Conservation (phyloP, 129 eudicot species). For the Arctium lappa region DNA sequence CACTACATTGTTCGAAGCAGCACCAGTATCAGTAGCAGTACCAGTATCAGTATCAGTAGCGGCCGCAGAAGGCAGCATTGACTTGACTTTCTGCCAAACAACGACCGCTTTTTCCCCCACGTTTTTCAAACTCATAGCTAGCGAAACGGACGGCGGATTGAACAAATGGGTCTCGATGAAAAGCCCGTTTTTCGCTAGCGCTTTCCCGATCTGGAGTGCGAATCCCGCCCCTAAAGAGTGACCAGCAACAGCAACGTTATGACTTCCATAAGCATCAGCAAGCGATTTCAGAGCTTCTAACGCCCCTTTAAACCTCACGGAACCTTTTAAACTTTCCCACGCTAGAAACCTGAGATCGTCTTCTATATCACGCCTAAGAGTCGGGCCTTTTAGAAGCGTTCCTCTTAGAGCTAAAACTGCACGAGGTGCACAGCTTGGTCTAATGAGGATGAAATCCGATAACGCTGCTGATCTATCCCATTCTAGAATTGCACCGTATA, state of each 20-base stretch:
- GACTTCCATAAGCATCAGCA: conserved; percentile 62
- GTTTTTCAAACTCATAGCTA: conserved; percentile 71
- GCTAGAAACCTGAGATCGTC: conserved; percentile 91
- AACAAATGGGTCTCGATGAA: conserved; percentile 92
- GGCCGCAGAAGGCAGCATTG: conserved; percentile 56
- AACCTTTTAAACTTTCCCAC: conserved; percentile 94
- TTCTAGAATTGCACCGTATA: conserved; percentile 82
- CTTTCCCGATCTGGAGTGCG: conserved; percentile 91
- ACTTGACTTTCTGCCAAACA: conserved; percentile 64
- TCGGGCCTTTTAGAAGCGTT: conserved; percentile 69
- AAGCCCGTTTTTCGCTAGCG: conserved; percentile 76
- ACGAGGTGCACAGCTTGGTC: conserved; percentile 86
- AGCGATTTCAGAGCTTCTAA: conserved; percentile 54
- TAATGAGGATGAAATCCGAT: conserved; percentile 67
- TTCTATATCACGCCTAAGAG: conserved; percentile 74
- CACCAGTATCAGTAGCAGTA: not conserved
- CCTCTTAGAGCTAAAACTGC: conserved; percentile 86
- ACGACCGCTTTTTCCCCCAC: conserved; percentile 72
- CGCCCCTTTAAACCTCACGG: conserved; percentile 74
- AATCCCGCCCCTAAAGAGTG: conserved; percentile 96
- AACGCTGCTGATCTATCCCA: conserved; percentile 90
- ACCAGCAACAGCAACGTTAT: conserved; percentile 77
- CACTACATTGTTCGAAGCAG: not conserved
- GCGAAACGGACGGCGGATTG: conserved; percentile 89
- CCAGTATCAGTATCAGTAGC: conserved; percentile 5